These are phyloP conservation scores for Scutellaria barbata DNA, from an alignment of 257 asterid species.

Conservation along the genomic window DNA sequence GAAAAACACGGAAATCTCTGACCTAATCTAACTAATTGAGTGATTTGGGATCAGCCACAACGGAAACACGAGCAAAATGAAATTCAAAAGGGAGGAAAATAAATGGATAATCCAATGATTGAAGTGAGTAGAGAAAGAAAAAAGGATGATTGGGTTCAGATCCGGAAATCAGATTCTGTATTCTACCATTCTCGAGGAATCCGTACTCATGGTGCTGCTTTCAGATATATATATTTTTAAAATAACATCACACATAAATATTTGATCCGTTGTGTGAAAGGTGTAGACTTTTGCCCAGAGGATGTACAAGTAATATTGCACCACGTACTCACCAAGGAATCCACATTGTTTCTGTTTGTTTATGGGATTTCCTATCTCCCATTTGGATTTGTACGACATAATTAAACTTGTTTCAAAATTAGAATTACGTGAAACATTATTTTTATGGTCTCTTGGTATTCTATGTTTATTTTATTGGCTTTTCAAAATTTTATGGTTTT, in stretches of 20 bases:
- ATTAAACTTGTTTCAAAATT: too few relatives aligned
- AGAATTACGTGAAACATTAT: too few relatives aligned
- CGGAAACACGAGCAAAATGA: neutral
- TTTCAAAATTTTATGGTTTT: too few relatives aligned
- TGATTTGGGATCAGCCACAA: neutral
- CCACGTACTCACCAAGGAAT: constrained; percentile 2
- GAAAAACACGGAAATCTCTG: neutral
- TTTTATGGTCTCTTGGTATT: too few relatives aligned
- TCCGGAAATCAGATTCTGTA: constrained; percentile 40
- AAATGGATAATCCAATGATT: constrained; percentile 28
- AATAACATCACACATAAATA: neutral
- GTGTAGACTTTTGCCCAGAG: too few relatives aligned
- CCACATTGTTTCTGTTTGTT: too few relatives aligned
- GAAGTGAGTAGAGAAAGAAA: constrained; percentile 24
- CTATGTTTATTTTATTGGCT: too few relatives aligned
- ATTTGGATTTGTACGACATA: too few relatives aligned
- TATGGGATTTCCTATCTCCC: too few relatives aligned
- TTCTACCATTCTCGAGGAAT: constrained; percentile 29
- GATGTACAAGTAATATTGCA: constrained; percentile 30
- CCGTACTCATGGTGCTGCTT: constrained; percentile 29
- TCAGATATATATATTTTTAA: neutral
- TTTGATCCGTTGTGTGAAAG: too few relatives aligned
- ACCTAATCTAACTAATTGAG: constrained; percentile 23
- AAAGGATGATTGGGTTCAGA: constrained; percentile 37
- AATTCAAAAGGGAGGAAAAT: neutral